Conservation (phyloP, 805 yeast genomes). For the Zygoascus biomembranicola region DNA sequence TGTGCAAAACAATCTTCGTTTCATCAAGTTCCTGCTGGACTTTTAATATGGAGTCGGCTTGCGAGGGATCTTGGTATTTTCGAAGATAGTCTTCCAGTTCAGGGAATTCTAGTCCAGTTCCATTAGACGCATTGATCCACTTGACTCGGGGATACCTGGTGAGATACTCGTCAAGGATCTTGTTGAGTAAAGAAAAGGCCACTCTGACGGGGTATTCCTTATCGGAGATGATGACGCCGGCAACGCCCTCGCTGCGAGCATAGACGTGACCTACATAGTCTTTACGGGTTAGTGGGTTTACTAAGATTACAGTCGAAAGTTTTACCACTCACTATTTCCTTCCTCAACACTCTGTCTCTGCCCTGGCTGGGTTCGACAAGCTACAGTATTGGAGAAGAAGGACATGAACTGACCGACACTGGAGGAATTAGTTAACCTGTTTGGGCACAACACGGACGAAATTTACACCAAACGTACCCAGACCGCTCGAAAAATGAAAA, state of each 20-base stretch:
- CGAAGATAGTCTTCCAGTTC: slow-evolving; percentile 60
- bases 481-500: slow-evolving; percentile 84
- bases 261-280: slow-evolving; percentile 86
- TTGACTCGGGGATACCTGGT: slow-evolving; percentile 67
- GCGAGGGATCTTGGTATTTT: slow-evolving; percentile 93
- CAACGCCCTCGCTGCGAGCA: slow-evolving; percentile 80
- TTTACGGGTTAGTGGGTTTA: slow-evolving; percentile 7
- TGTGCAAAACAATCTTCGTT: slow-evolving; percentile 91
- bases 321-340: slow-evolving; percentile 33
- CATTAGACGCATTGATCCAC: slow-evolving; percentile 46
- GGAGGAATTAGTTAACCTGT: not conserved
- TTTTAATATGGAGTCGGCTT: slow-evolving; percentile 94
- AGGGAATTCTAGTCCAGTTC: slow-evolving; percentile 41
- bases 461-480: slow-evolving; percentile 25
- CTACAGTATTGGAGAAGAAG: slow-evolving; percentile 84
- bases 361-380: slow-evolving; percentile 79
- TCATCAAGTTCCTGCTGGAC: slow-evolving; percentile 98
- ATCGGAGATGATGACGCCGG: slow-evolving; percentile 88
- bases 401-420: slow-evolving; percentile 90
- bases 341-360: slow-evolving; percentile 94
- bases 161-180: slow-evolving; percentile 82
- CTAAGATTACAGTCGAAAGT: no score
- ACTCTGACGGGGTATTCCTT: slow-evolving; percentile 96
- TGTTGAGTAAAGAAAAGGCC: slow-evolving; percentile 87
- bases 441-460: slow-evolving; percentile 3